phyloP scores from a whole-genome alignment of 371 early-diverging fungal genomes.

The Apophysomyces ossiformis region DNA sequence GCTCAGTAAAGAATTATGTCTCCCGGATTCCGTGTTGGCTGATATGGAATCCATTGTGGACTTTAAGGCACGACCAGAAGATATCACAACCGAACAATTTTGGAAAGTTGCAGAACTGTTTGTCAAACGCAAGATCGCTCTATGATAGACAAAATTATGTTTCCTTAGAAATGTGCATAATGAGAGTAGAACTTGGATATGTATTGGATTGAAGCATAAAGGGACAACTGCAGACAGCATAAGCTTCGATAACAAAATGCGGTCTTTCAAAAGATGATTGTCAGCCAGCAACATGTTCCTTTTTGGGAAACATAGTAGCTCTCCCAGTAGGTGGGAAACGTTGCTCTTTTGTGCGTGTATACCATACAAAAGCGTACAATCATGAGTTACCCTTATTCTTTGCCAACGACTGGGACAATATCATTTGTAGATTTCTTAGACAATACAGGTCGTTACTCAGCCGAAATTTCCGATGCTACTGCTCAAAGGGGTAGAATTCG shows the following conservation, averaged over 20 bases:
- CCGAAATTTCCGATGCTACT: constrained; percentile 65
- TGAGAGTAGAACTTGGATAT: too few species aligned
- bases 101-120: constrained; percentile 55
- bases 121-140: constrained; percentile 28
- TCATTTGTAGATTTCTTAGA: constrained; percentile 63
- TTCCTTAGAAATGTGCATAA: too few species aligned
- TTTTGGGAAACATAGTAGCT: too few species aligned
- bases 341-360: neutral
- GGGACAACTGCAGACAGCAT: too few species aligned
- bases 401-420: constrained; percentile 66
- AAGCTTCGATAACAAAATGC: too few species aligned
- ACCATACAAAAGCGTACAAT: neutral
- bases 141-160: neutral
- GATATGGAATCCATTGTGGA: constrained; percentile 51
- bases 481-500: constrained; percentile 64
- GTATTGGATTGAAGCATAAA: too few species aligned
- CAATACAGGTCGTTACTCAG: constrained; percentile 43
- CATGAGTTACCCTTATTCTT: constrained; percentile 63
- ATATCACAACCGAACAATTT: constrained; percentile 58
- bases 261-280: too few species aligned
- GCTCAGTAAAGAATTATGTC: constrained; percentile 41
- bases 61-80: constrained; percentile 64
- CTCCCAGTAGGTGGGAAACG: too few species aligned
- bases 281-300: too few species aligned
- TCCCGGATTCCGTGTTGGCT: constrained; percentile 36